These are phyloP conservation scores for Cyclotella cryptica DNA, from an alignment of 108 stramenopile species.

Conservation along the genomic window DNA sequence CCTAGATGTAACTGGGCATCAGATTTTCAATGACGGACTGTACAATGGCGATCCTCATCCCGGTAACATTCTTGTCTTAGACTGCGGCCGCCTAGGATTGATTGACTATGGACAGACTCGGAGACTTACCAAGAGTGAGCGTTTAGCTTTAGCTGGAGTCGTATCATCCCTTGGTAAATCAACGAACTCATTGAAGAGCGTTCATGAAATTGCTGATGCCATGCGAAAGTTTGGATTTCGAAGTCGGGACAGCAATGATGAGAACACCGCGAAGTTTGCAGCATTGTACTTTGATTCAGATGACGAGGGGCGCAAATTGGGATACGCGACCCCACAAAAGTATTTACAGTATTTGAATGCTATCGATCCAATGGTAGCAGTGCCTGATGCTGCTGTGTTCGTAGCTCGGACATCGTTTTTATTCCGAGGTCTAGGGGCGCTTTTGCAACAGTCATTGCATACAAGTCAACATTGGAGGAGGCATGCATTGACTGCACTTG, in stretches of 20 bases:
- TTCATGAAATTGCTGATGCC: conserved; percentile 48
- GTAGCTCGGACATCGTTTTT: conserved; percentile 73
- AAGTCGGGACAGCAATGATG: conserved; percentile 54
- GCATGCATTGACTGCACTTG: conserved; percentile 42
- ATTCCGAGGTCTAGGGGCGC: conserved; percentile 66
- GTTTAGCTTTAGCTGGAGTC: conserved; percentile 60
- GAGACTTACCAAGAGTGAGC: conserved; percentile 51
- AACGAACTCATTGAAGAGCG: conserved; percentile 6
- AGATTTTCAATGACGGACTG: conserved; percentile 66
- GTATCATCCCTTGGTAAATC: conserved; percentile 57
- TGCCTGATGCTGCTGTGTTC: conserved; percentile 78
- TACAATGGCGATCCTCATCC: conserved; percentile 78
- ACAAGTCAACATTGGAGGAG: conserved; percentile 63
- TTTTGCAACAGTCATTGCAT: conserved; percentile 57
- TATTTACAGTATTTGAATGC: conserved; percentile 62
- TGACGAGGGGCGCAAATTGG: conserved; percentile 45
- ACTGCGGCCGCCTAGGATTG: conserved; percentile 64
- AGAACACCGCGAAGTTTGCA: conserved; percentile 61
- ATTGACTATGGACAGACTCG: conserved; percentile 83
- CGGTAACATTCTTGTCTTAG: conserved; percentile 64
- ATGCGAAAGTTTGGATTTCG: conserved; percentile 73
- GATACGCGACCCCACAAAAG: conserved; percentile 71
- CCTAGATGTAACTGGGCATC: conserved; percentile 76
- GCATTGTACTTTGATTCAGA: conserved; percentile 76
- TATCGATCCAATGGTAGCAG: conserved; percentile 62